Percentiles rank a stretch among this genome's conserved stretches.
These are phyloP conservation scores for Astragalus membranaceus DNA, from an alignment of 306 rosid species.

Conservation along the genomic window DNA sequence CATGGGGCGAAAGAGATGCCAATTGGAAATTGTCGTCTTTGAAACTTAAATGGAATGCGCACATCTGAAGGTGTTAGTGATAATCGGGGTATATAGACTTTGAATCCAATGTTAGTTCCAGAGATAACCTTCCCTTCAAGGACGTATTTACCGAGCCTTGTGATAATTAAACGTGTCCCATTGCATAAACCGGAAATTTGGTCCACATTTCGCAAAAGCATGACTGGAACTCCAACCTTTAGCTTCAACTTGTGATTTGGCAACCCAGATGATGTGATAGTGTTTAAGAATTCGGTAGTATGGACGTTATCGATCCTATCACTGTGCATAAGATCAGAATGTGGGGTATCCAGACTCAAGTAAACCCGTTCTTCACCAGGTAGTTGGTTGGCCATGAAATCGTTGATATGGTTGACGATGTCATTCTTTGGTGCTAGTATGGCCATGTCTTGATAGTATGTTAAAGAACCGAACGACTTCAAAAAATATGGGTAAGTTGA, in stretches of 20 bases:
- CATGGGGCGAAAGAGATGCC: not conserved
- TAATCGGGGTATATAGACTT: not conserved
- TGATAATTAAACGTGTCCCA: not conserved
- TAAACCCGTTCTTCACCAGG: not conserved
- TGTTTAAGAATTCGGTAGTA: not conserved
- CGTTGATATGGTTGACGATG: not conserved
- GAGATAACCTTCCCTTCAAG: not conserved
- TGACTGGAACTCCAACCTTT: not conserved
- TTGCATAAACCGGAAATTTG: not conserved
- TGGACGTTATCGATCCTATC: not conserved
- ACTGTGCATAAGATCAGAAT: rapidly evolving
- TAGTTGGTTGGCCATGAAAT: not conserved
- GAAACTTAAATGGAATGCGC: not conserved
- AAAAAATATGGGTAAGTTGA: not conserved
- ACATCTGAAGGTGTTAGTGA: not conserved
- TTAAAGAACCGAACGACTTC: too few species aligned
- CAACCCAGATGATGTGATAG: not conserved
- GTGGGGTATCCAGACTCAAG: not conserved
- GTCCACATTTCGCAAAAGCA: not conserved
- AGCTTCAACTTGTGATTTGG: not conserved
- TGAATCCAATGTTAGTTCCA: not conserved
- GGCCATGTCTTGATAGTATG: not conserved
- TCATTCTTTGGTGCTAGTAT: not conserved
- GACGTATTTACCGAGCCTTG: not conserved
- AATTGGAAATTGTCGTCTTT: not conserved